These are phyloP conservation scores for Phoenix roebelenii DNA, from an alignment of 176 grass and related monocot species.

Conservation along the genomic window DNA sequence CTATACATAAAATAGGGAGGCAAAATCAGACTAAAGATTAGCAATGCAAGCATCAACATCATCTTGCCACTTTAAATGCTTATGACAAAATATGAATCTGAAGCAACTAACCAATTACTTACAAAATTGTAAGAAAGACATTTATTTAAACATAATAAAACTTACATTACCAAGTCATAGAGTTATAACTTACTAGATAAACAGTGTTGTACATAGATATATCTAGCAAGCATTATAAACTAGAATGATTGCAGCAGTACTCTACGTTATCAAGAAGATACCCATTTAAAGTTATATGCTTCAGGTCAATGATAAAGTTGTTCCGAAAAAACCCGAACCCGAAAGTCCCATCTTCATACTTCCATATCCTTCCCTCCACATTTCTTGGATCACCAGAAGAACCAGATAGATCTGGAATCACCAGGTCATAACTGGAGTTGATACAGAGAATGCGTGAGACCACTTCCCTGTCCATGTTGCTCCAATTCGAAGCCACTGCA, in stretches of 20 bases:
- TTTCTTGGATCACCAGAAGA: conserved; percentile 43
- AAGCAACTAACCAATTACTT: too few relatives aligned
- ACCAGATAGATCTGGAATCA: conserved; percentile 35
- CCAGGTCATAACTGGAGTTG: conserved; percentile 68
- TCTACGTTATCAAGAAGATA: conserved; percentile 51
- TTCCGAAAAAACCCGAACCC: conserved; percentile 81
- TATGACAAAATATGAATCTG: too few relatives aligned
- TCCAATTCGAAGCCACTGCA: conserved; percentile 8
- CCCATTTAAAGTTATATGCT: conserved; percentile 48
- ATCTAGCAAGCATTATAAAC: conserved; percentile 40
- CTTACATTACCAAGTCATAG: too few relatives aligned
- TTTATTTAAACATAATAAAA: too few relatives aligned
- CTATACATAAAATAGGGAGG: too few relatives aligned
- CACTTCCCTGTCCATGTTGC: conserved; percentile 1
- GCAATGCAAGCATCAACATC: too few relatives aligned
- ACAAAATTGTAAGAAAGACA: too few relatives aligned
- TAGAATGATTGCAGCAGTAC: conserved; percentile 23
- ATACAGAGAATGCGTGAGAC: conserved; percentile 68
- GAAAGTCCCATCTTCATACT: conserved; percentile 85
- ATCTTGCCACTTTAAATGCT: too few relatives aligned
- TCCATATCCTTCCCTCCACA: conserved; percentile 78
- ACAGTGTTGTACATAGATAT: conserved; percentile 25
- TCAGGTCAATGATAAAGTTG: conserved; percentile 73
- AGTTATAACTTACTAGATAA: too few relatives aligned
- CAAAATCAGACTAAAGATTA: too few relatives aligned